Conservation (phyloP, 768 basidiomycete species). For the Russula foetens region DNA sequence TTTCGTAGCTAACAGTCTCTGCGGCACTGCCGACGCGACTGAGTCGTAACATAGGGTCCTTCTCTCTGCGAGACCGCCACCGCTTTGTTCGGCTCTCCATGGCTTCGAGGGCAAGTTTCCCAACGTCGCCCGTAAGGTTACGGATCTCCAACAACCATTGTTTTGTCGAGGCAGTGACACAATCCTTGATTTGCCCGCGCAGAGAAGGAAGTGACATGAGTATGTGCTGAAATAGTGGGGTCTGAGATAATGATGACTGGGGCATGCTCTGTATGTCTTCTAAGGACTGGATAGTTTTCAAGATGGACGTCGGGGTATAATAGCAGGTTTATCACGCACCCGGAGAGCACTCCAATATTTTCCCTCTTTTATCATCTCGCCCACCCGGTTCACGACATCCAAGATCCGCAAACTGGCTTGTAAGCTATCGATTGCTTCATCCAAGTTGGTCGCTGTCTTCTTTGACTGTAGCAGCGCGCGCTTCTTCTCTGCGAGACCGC, state of each 20-base stretch:
- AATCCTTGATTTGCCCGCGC: constrained; percentile 82
- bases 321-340: constrained; percentile 41
- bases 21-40: constrained; percentile 87
- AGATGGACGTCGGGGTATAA: constrained; percentile 19
- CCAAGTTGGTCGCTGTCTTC: constrained; percentile 89
- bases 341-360: constrained; percentile 96
- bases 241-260: constrained; percentile 80
- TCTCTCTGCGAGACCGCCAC: constrained; percentile 80
- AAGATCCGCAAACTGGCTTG: constrained; percentile 89
- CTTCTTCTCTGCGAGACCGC: constrained; percentile 89
- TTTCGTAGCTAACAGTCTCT: constrained; percentile 87
- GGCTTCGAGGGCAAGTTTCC: constrained; percentile 77
- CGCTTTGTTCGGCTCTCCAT: constrained; percentile 79
- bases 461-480: constrained; percentile 79
- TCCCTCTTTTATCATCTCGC: constrained; percentile 86
- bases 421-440: constrained; percentile 93
- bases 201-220: constrained; percentile 87
- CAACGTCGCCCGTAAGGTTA: constrained; percentile 80
- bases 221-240: constrained; percentile 88
- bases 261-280: constrained; percentile 93
- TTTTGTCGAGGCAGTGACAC: constrained; percentile 91
- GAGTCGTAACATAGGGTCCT: constrained; percentile 66
- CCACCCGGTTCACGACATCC: constrained; percentile 87
- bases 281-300: constrained; percentile 57
- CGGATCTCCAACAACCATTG: constrained; percentile 95